A percentile compares a stretch with the other conserved stretches of the same genome.
phyloP scores from a whole-genome alignment of 306 rosid genomes.

The Lupinus albus region DNA sequence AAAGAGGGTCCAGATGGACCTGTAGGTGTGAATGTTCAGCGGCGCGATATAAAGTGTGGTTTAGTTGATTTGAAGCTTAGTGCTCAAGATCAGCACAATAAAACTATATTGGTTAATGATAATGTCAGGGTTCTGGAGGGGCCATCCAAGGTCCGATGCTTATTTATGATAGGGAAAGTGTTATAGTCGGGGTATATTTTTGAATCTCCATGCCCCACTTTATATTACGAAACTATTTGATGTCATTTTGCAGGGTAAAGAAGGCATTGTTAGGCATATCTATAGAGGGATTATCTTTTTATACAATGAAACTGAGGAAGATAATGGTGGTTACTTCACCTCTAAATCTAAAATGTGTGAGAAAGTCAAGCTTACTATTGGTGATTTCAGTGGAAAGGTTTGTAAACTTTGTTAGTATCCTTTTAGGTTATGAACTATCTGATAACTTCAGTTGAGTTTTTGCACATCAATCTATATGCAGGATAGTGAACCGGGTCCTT shows the following conservation, averaged over 20 bases:
- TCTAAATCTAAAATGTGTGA: conserved; percentile 80
- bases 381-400: conserved; percentile 67
- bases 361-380: conserved; percentile 66
- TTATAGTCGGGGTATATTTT: conserved; percentile 17
- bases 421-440: conserved; percentile 3
- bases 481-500: conserved; percentile 63
- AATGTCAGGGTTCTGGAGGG: conserved; percentile 75
- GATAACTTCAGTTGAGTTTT: conserved; percentile 6
- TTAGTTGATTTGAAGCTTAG: conserved; percentile 71
- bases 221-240: conserved; percentile 29
- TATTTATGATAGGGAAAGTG: background rate
- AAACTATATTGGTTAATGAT: conserved; percentile 72
- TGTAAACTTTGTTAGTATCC: conserved; percentile 34
- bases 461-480: conserved; percentile 46
- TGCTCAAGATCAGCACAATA: conserved; percentile 66
- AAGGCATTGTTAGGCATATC: conserved; percentile 80
- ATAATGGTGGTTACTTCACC: conserved; percentile 78
- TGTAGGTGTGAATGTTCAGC: conserved; percentile 54
- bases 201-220: conserved; percentile 18
- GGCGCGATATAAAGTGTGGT: conserved; percentile 62
- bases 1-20: conserved; percentile 76
- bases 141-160: conserved; percentile 64
- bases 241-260: conserved; percentile 71
- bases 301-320: conserved; percentile 66
- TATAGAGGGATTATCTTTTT: conserved; percentile 74